phyloP scores from a whole-genome alignment of 257 asterid genomes.

The Thymus mandschuricus region DNA sequence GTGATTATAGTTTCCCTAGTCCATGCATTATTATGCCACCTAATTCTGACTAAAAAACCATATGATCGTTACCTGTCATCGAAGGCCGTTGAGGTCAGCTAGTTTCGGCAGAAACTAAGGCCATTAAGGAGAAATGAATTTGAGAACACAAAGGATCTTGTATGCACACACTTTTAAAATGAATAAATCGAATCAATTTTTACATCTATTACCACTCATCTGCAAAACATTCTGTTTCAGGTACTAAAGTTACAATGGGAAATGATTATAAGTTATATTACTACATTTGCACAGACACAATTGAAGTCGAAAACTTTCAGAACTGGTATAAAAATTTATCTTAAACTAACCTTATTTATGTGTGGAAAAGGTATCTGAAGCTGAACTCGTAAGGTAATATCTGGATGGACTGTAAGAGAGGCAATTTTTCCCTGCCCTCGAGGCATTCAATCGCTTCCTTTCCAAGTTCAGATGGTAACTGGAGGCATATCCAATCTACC shows the following conservation, averaged over 20 bases:
- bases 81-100: not conserved
- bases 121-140: not conserved
- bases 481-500: slow-evolving; percentile 87
- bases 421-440: slow-evolving; percentile 51
- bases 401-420: slow-evolving; percentile 50
- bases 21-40: too few relatives aligned
- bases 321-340: slow-evolving; percentile 18
- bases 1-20: too few relatives aligned
- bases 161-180: slow-evolving; percentile 16
- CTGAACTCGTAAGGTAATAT: slow-evolving; percentile 80
- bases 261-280: slow-evolving; percentile 28
- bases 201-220: slow-evolving; percentile 23
- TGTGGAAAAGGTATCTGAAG: slow-evolving; percentile 79
- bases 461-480: slow-evolving; percentile 66
- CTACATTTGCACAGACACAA: slow-evolving; percentile 43
- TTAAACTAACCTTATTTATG: slow-evolving; percentile 42
- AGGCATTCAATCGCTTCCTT: slow-evolving; percentile 73
- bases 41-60: not conserved
- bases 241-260: slow-evolving; percentile 43
- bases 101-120: not conserved
- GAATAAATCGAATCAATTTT: slow-evolving; percentile 24
- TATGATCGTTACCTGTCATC: not conserved
- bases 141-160: not conserved
- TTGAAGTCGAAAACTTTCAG: slow-evolving; percentile 40
- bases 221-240: slow-evolving; percentile 13